Percentiles rank a stretch among this genome's conserved stretches.
phyloP scores from a whole-genome alignment of 2,329 filamentous ascomycete species.

The Alternaria brassicae region DNA sequence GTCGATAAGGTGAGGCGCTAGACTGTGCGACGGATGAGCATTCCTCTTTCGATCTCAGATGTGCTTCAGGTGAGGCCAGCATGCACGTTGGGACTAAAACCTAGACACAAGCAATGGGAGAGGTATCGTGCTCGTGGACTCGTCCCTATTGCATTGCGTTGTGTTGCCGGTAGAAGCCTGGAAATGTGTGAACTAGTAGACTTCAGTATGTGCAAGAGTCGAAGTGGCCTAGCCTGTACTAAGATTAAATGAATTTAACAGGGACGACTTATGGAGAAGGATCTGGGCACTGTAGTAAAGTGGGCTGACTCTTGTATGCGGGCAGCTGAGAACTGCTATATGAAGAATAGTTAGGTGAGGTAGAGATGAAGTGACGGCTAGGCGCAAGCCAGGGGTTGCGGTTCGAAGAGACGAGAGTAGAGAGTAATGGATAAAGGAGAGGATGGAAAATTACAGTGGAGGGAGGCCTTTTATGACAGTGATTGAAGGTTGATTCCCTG shows the following conservation, averaged over 20 bases:
- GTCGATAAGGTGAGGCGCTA: background rate
- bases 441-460: slow-evolving; percentile 1
- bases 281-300: background rate
- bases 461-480: background rate
- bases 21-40: background rate
- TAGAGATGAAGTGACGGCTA: background rate
- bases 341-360: background rate
- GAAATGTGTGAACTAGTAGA: background rate
- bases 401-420: background rate
- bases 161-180: background rate
- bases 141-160: background rate
- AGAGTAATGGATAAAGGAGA: background rate
- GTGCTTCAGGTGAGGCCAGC: background rate
- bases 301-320: background rate
- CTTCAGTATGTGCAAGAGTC: background rate
- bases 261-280: background rate
- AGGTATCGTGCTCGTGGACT: background rate
- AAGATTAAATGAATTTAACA: background rate
- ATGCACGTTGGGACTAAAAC: background rate
- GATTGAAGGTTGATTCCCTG: background rate
- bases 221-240: background rate
- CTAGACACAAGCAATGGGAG: background rate
- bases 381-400: background rate
- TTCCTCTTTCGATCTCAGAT: background rate
- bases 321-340: background rate